phyloP scores from a whole-genome alignment of 2,329 filamentous ascomycete genomes.

The Neopestalotiopsis clavispora region DNA sequence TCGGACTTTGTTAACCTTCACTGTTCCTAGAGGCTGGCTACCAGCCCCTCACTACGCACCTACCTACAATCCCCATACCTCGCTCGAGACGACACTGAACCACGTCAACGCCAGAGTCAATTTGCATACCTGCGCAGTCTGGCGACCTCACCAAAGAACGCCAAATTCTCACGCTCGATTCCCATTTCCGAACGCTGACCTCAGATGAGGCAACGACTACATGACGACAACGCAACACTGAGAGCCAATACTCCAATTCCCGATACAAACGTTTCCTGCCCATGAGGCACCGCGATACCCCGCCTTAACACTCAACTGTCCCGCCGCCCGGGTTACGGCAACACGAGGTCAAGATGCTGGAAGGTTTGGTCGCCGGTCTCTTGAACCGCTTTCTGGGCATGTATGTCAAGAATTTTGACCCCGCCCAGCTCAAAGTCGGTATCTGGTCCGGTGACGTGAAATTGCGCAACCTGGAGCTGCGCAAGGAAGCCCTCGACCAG shows the following conservation, averaged over 20 bases:
- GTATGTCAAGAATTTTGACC: constrained; percentile 99
- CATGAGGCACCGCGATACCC: constrained; percentile 35
- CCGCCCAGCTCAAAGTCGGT: constrained; percentile 95
- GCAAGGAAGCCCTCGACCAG: constrained; percentile 94
- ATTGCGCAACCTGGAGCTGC: constrained; percentile 88
- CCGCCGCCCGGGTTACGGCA: constrained; percentile 78
- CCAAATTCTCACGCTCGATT: neutral
- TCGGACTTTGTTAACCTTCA: neutral
- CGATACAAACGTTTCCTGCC: constrained; percentile 19
- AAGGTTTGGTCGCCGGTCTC: constrained; percentile 94
- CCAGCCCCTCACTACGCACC: neutral
- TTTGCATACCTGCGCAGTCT: neutral
- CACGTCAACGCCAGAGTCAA: neutral
- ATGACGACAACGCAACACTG: constrained; percentile 1
- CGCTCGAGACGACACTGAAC: neutral
- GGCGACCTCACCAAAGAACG: neutral
- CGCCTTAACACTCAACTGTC: constrained; percentile 31
- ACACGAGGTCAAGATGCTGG: constrained; percentile 77
- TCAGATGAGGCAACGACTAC: constrained; percentile 4
- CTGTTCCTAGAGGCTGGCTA: neutral
- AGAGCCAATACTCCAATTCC: neutral
- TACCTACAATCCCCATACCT: neutral
- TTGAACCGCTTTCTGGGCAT: constrained; percentile 99
- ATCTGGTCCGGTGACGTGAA: constrained; percentile 99
- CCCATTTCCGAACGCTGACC: neutral